Base-by-base conservation (phyloP, 495 filamentous ascomycete species). In the Copromyces sp. region DNA sequence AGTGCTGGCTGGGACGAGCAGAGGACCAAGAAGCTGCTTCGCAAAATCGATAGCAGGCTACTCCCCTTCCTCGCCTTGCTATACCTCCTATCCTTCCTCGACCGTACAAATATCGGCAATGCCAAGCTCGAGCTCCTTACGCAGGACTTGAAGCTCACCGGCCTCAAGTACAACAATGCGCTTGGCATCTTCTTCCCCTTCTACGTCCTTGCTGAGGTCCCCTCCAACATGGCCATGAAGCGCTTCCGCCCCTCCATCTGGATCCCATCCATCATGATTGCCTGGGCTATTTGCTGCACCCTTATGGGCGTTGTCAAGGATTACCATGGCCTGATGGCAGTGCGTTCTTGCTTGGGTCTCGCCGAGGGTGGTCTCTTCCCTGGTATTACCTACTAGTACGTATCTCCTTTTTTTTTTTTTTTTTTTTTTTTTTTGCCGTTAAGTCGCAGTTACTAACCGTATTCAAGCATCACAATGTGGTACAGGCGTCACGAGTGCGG, bases 181-280 rank as follows among this genome's bases (percentile, higher is more conserved):
- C 83, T 95, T 1, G 88, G 89, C 35, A 89, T 95, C 78, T 96
- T 95, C 83, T 96, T 96, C 84, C 87, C 94, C 72, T 94, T 91
- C 44, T 97, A 97, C 80, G 84, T 91, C 39, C 81, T 90, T 47
- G 90, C 91, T 73, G 93, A 95, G 83, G 91, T 93, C 0, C 78
- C 92, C 45, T 94, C 93, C 65, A 96, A 97, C 79, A 78, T 81
- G 79, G 80, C 79, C 69, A 91, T 90, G 42, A 91, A 89, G 80
- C 88, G 85, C 44, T 82, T 91, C 29, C 81, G 85, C 4, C 92
- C 92, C 2, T 91, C 84, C 16, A 79, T 86, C 53, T 89, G 88
- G 88, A 83, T 89, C 68, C 84, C 87, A 29, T 81, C 79, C 75
- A 85, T 88, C 75, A 89, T 89, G 85, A 73, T 83, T 81, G 86